Base-by-base conservation (phyloP, 2,329 filamentous ascomycete genomes). In the Coniochaeta ligniaria region DNA sequence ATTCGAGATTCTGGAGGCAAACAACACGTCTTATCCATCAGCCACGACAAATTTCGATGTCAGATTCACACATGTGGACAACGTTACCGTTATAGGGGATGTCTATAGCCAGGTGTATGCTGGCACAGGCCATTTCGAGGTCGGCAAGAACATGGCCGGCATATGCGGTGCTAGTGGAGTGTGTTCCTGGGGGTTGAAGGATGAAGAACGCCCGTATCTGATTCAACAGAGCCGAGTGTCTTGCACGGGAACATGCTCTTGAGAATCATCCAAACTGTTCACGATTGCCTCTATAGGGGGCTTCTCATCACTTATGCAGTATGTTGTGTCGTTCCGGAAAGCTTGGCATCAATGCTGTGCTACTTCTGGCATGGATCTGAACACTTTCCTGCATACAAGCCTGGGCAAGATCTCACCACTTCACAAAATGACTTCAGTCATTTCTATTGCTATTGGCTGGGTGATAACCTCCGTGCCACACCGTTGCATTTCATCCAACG, bases 71-170 rank as follows among this genome's bases (percentile, higher is more conserved):
- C 62, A 70, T 41, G 54, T 56, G 16, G 38, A 26, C 14, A 64
- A 66, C 33, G 56, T 66, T 55, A 66, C 63, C 14, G 60, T 62
- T 7, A 58, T 59, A 1, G 52, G 64, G 16, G 59, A 43, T 7
- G 60, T 56, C 8, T 47, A 63, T 22, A 64, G 45, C 2, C 60
- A 66, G 33, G 62, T 63, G 58, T 63, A 64, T 26, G 65, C 59
- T 1, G 69, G 67, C 4, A 60, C 58, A n/a, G 66, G 62, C 28
- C 63, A 65, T 22, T 72, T 72, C 35, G 57, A 63, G 45, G 60
- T 68, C 1, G 65, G 63, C 5, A 59, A 59, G 11, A 64, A 64
- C 11, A 31, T 64, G 60, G 35, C 45, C 1, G 63, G 63, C 6
- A 14, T 63, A 11, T 64, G 63, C 28, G 45, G 50, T 20, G 63